These are phyloP conservation scores for Globisporangium spinosum DNA, from an alignment of 352 stramenopile genomes.

Conservation along the genomic window DNA sequence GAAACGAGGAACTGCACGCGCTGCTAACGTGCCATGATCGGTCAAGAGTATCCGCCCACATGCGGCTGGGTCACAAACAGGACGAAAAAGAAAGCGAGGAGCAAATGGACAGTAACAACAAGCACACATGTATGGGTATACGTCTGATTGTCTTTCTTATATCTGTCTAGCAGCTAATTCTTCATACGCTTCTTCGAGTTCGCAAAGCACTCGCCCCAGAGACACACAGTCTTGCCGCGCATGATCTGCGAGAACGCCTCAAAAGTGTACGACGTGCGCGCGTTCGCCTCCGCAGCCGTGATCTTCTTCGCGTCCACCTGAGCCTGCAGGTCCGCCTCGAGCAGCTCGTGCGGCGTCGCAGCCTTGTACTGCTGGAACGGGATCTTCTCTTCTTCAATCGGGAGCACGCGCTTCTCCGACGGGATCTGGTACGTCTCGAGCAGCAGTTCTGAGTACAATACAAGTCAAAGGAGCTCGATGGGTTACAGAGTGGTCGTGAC, in stretches of 20 bases:
- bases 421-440: slow-evolving; percentile 80
- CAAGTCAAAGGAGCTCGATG: not conserved
- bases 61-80: not conserved
- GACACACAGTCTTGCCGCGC: slow-evolving; percentile 72
- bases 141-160: slow-evolving; percentile 1
- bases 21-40: not conserved
- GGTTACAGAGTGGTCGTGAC: not conserved
- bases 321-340: slow-evolving; percentile 33
- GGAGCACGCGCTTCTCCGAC: slow-evolving; percentile 79
- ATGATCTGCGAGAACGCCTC: slow-evolving; percentile 78
- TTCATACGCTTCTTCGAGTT: slow-evolving; percentile 85
- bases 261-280: slow-evolving; percentile 56
- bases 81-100: not conserved
- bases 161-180: slow-evolving; percentile 36
- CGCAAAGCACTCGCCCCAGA: slow-evolving; percentile 85
- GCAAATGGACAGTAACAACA: not conserved
- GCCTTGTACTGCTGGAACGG: slow-evolving; percentile 75
- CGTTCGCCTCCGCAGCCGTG: slow-evolving; percentile 48
- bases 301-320: slow-evolving; percentile 53
- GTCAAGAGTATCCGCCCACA: not conserved
- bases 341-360: slow-evolving; percentile 33
- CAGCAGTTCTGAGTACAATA: slow-evolving; percentile 36
- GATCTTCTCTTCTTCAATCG: slow-evolving; percentile 62
- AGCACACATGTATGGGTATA: not conserved
- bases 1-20: not conserved